These are phyloP conservation scores for Paspalum vaginatum DNA, from an alignment of 176 grass and related monocot genomes.

Conservation along the genomic window DNA sequence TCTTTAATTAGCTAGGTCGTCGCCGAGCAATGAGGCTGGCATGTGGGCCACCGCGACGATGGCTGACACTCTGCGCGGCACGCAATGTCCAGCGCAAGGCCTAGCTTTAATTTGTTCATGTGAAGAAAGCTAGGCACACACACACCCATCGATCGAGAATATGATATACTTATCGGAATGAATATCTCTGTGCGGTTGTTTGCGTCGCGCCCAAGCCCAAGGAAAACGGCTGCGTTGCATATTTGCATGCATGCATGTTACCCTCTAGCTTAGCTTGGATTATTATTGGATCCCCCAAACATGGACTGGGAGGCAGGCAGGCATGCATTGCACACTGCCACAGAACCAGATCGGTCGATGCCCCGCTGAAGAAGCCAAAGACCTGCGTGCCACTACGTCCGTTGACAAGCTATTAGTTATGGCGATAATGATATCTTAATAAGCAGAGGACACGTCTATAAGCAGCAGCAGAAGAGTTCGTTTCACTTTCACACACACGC, in stretches of 20 bases:
- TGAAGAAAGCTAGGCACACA: constrained; percentile 37
- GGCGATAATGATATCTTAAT: constrained; percentile 13
- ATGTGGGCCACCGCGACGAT: constrained; percentile 27
- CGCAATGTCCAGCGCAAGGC: constrained; percentile 36
- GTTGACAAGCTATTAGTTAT: constrained; percentile 41
- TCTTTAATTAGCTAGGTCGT: neutral
- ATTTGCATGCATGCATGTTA: constrained; percentile 38
- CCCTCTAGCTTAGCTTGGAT: constrained; percentile 5
- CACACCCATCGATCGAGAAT: too few relatives aligned
- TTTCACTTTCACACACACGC: constrained; percentile 10
- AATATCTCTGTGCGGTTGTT: too few relatives aligned
- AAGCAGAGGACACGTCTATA: neutral
- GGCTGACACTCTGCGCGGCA: constrained; percentile 24
- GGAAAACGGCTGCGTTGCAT: too few relatives aligned
- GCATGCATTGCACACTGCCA: constrained; percentile 20
- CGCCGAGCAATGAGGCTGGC: constrained; percentile 4
- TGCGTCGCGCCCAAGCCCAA: too few relatives aligned
- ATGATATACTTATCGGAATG: too few relatives aligned
- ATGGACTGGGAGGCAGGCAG: neutral
- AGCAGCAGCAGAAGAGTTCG: neutral
- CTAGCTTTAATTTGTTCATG: constrained; percentile 42
- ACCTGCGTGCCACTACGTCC: neutral
- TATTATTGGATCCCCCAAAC: constrained; percentile 25
- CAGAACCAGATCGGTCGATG: constrained; percentile 24
- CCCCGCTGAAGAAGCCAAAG: constrained; percentile 35